phyloP scores from a whole-genome alignment of 768 basidiomycete species.

The Auricularia auricula-judae region DNA sequence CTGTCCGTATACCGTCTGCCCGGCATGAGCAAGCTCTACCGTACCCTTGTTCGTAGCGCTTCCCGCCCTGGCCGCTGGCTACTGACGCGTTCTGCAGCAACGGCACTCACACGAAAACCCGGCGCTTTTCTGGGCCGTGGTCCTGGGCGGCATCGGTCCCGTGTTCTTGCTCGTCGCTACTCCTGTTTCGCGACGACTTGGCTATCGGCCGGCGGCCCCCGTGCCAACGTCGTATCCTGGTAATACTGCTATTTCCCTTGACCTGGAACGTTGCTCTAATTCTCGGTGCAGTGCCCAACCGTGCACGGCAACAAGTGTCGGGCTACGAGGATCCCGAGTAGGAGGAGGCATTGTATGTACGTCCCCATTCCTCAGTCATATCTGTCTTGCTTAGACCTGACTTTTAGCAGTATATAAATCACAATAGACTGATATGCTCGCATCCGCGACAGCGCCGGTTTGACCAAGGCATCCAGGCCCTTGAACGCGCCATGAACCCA shows the following conservation, averaged over 20 bases:
- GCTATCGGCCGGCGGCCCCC: background rate
- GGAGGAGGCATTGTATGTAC: background rate
- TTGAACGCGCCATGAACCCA: no score
- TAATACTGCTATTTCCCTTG: background rate
- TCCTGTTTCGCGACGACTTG: background rate
- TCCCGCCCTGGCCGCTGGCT: background rate
- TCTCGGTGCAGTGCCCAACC: background rate
- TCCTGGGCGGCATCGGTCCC: background rate
- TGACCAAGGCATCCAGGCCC: no score
- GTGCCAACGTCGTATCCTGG: background rate
- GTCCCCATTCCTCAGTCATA: background rate
- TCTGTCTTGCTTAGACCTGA: background rate
- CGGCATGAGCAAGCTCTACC: background rate
- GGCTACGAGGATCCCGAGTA: background rate
- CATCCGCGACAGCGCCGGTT: no score
- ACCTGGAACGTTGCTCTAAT: background rate
- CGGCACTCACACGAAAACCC: background rate
- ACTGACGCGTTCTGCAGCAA: background rate
- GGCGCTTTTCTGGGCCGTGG: background rate
- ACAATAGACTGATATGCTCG: no score
- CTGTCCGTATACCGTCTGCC: no score
- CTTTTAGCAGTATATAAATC: background rate
- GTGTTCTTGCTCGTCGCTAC: background rate
- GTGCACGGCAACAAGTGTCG: background rate
- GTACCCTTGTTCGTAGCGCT: background rate